A percentile compares a stretch with the other conserved stretches of the same genome.
phyloP scores from a whole-genome alignment of 257 asterid genomes.

The Nicotiana paniculata region DNA sequence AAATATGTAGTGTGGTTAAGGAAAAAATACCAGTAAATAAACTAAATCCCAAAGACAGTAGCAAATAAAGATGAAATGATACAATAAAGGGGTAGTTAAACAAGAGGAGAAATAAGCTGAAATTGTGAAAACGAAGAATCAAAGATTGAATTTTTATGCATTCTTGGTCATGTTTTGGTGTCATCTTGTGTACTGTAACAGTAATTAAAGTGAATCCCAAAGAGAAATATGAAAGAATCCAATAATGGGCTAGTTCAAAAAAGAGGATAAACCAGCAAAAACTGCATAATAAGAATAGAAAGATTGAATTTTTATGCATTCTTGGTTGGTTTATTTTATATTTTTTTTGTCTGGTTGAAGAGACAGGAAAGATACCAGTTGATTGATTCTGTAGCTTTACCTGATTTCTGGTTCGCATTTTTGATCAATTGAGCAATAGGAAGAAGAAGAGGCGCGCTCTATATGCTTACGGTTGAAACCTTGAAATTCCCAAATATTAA shows the following conservation, averaged over 20 bases:
- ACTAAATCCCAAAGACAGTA: not conserved
- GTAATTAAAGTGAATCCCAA: not conserved
- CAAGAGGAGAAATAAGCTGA: not conserved
- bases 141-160: not conserved
- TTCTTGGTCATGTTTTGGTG: not conserved
- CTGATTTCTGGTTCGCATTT: too few relatives aligned
- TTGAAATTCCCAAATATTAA: not conserved
- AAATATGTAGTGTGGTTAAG: not conserved
- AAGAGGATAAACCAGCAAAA: not conserved
- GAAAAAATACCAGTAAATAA: not conserved
- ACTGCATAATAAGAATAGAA: not conserved
- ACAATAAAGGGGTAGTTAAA: not conserved
- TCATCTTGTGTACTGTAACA: not conserved
- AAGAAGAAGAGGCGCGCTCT: conserved; percentile 17
- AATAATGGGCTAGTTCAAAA: not conserved
- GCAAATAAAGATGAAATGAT: not conserved
- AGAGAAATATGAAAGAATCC: not conserved
- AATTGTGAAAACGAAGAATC: not conserved
- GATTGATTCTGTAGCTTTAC: too few relatives aligned
- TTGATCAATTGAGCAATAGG: not conserved
- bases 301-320: not conserved
- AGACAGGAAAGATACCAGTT: too few relatives aligned
- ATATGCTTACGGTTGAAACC: not conserved
- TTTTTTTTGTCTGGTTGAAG: too few relatives aligned
- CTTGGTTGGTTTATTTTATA: too few relatives aligned